Base-by-base conservation (phyloP, 1,284 basidiomycete genomes). In the Mycocalia duriaeana region DNA sequence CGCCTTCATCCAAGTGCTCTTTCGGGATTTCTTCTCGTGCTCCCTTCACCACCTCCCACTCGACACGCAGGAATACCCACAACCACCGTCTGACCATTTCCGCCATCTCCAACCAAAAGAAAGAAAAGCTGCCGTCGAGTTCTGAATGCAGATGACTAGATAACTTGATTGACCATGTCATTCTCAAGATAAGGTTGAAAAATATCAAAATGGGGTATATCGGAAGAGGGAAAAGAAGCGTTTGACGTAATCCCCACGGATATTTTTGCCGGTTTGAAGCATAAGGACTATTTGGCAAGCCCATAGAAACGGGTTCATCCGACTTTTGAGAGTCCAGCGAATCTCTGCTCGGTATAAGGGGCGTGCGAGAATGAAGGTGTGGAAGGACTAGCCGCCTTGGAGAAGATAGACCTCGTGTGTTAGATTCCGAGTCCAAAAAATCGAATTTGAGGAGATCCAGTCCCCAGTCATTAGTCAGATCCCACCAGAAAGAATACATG, bases 401-500 rank as follows among this genome's bases (percentile, higher is more conserved):
- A 11, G 70, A 64, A 16, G 63, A 57, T 42, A 54, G 58, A 43
- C 48, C 53, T 45, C 52, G 57, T 42, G 41, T 55, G 54, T 23
- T 13, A 25, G 5, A 14, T 42, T 42, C 9, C 40, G 45, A 52
- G 22, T 60, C 51, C 34, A 53, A 53, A 5, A 60, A 55, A 40
- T 61, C 60, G 16, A 66, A 64, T 45, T 76, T 76, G 48, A 97
- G 71, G 23, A 97, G 68, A 37, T 85, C 80, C 40, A 99, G 74
- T 0, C 96, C 96, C 95, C 95, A 99, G 66, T 99, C 96, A 62
- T 97, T 92, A 39, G 91, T 93, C 25, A 99, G 80, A 66, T 99
- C 96, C 96, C 96, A 99, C 91, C 93, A 99, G 66, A 96, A 98
- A 5, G 93, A 95, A 68, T 92, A 99, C 38, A 91, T 66, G 1